Evolutionary conservation across 257 asterid genomes (phyloP).

Genomic region (Coffea canephora): DNA sequence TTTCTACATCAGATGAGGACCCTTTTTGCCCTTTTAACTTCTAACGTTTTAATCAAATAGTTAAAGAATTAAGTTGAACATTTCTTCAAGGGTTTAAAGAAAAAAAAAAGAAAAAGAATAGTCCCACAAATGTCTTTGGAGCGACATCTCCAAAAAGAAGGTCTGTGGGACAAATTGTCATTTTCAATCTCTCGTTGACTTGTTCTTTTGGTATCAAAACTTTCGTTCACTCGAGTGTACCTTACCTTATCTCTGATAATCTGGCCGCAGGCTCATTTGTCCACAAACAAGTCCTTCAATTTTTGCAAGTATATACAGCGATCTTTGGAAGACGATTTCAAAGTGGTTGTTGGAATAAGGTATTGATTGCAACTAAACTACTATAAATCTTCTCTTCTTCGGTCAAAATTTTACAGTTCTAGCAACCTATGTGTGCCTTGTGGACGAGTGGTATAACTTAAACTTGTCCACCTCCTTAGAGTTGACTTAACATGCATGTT

Average conservation of each 20-base stretch:
- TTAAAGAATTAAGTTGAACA: not conserved
- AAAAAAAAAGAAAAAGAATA: too few species aligned
- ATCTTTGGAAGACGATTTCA: slow-evolving; percentile 78
- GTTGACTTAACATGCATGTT: not conserved
- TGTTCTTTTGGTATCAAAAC: not conserved
- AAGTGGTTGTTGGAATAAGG: slow-evolving; percentile 69
- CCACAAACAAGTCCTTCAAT: slow-evolving; percentile 59
- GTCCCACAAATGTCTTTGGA: too few species aligned
- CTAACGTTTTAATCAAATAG: not conserved
- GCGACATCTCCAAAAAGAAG: not conserved
- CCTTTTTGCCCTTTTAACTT: too few species aligned
- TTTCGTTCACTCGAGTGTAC: too few species aligned
- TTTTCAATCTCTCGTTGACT: not conserved
- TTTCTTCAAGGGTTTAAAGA: not conserved
- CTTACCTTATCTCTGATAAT: not conserved
- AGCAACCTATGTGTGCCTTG: not conserved
- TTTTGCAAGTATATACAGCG: slow-evolving; percentile 65
- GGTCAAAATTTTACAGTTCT: not conserved
- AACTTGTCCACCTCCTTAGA: not conserved
- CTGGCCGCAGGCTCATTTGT: slow-evolving; percentile 58
- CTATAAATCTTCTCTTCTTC: not conserved
- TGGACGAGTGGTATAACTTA: too few species aligned
- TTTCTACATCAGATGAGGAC: not conserved
- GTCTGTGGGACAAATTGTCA: not conserved
- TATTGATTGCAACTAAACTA: slow-evolving; percentile 1